A percentile compares a stretch with the other conserved stretches of the same genome.
phyloP scores from a whole-genome alignment of 2,329 filamentous ascomycete species.

The Ascochyta lentis region DNA sequence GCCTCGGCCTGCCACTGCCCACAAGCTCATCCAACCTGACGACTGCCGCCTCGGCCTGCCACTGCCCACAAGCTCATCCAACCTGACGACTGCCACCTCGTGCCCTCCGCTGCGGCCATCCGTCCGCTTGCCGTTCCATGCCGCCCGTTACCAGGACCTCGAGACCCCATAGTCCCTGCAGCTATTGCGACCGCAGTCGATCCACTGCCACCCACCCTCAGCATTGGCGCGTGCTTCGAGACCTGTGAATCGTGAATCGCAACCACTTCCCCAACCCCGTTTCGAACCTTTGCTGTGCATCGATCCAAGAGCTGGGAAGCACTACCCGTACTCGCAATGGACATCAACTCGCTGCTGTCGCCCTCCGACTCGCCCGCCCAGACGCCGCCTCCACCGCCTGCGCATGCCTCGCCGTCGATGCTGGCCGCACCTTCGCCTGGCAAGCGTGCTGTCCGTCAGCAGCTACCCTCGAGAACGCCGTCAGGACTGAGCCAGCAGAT shows the following conservation, averaged over 20 bases:
- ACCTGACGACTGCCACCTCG: constrained; percentile 9
- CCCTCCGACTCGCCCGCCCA: constrained; percentile 53
- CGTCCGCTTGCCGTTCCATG: constrained; percentile 25
- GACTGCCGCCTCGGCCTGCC: neutral
- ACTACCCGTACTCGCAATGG: constrained; percentile 44
- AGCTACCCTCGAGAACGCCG: constrained; percentile 48
- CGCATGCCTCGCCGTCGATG: constrained; percentile 33
- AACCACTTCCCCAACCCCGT: neutral
- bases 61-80: constrained; percentile 20
- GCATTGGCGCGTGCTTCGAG: neutral
- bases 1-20: constrained; percentile 16
- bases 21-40: constrained; percentile 22
- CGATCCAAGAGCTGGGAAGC: constrained; percentile 1
- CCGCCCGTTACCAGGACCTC: constrained; percentile 24
- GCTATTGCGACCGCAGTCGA: constrained; percentile 22
- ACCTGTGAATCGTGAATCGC: neutral
- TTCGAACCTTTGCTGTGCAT: neutral
- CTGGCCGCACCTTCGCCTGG: constrained; percentile 38
- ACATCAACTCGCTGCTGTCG: constrained; percentile 59
- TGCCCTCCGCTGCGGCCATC: constrained; percentile 14
- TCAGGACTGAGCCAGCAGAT: constrained; percentile 55
- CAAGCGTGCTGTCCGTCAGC: constrained; percentile 43
- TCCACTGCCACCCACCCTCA: constrained; percentile 3
- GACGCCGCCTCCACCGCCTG: constrained; percentile 43
- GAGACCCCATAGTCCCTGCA: constrained; percentile 23